phyloP scores from a whole-genome alignment of 1,284 basidiomycete species.

The Ceratobasidium sp. region DNA sequence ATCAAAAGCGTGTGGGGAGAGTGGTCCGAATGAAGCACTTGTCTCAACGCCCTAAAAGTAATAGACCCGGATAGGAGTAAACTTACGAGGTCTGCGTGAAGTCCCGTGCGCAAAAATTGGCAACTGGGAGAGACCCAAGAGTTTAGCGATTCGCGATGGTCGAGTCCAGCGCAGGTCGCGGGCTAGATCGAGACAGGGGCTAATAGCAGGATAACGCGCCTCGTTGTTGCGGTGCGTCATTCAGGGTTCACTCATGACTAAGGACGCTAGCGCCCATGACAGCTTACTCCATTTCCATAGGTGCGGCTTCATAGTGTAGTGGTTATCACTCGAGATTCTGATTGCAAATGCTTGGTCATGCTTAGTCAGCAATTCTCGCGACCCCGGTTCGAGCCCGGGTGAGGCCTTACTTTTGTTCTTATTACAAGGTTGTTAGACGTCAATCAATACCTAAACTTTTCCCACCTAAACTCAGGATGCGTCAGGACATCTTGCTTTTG shows the following conservation, averaged over 20 bases:
- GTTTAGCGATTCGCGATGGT: background rate
- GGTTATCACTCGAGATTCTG: constrained; percentile 48
- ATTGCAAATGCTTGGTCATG: background rate
- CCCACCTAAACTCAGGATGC: background rate
- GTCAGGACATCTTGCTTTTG: background rate
- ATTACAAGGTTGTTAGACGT: background rate
- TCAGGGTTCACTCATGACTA: background rate
- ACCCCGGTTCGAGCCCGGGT: constrained; percentile 47
- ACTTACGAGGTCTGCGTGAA: background rate
- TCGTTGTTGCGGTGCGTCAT: constrained; percentile 40
- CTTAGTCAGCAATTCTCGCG: constrained; percentile 36
- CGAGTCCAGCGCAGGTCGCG: constrained; percentile 20
- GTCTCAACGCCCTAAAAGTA: constrained; percentile 21
- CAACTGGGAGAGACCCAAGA: background rate
- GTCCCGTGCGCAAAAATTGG: constrained; percentile 16
- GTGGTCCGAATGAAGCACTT: constrained; percentile 26
- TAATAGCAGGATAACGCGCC: background rate
- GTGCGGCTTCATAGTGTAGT: constrained; percentile 41
- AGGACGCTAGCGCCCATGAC: too few species aligned
- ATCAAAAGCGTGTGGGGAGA: constrained; percentile 36
- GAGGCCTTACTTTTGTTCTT: constrained; percentile 45
- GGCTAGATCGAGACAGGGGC: constrained; percentile 43
- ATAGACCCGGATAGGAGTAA: background rate
- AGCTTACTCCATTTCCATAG: background rate
- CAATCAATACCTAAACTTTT: background rate